phyloP scores from a whole-genome alignment of 495 filamentous ascomycete genomes.

The Tuber borchii region DNA sequence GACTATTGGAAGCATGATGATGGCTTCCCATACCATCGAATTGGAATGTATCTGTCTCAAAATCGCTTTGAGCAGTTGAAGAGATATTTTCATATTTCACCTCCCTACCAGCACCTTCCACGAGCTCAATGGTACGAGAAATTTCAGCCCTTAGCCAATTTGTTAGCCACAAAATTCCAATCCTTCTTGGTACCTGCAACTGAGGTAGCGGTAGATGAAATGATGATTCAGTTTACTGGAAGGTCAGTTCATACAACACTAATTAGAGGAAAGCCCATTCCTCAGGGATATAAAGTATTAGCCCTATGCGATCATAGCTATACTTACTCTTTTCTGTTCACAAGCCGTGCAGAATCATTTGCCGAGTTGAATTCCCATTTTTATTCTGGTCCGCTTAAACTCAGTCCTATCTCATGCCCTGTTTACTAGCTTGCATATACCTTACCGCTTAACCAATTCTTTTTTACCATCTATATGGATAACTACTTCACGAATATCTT shows the following conservation, averaged over 20 bases:
- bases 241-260: conserved; percentile 10
- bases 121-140: conserved; percentile 7
- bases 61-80: conserved; percentile 9
- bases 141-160: not conserved
- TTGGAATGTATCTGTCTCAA: too few species aligned
- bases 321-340: conserved; percentile 2
- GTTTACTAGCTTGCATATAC: conserved; percentile 10
- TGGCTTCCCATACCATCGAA: too few species aligned
- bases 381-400: not conserved
- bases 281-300: conserved; percentile 11
- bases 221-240: conserved; percentile 19
- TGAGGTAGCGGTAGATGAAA: conserved; percentile 14
- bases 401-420: not conserved
- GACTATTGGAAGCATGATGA: too few species aligned
- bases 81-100: conserved; percentile 8
- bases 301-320: not conserved
- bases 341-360: not conserved
- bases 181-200: conserved; percentile 10
- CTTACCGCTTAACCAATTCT: not conserved
- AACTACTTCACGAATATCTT: conserved; percentile 4
- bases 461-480: not conserved
- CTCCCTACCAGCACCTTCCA: not conserved
- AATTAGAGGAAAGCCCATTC: conserved; percentile 14
- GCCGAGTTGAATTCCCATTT: not conserved
- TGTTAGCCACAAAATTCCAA: not conserved